Evolutionary conservation across 73 alveolate genomes (phyloP), one percentile per base, ranked within the genome.

Genomic region (Paramecium sexaurelia): DNA sequence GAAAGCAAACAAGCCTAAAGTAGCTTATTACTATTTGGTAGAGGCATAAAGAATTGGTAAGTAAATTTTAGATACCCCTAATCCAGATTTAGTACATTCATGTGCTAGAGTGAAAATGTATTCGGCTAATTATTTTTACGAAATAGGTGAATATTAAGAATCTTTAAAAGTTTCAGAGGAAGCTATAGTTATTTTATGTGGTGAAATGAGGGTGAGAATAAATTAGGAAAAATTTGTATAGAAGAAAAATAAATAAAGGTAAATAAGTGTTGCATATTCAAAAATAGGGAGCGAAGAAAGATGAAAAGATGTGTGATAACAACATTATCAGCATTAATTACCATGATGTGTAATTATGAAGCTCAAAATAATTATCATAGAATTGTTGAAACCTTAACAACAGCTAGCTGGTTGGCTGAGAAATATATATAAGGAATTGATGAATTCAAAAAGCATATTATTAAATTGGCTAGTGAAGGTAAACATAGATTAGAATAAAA

Each of bases 331-430:
- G 71, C 90, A 41, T 29, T 78, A 61, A 33, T 78, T 19, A 45
- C 20, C 11, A 78, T 78, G 90, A 78, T 45, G 73, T 78, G 68
- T 39, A 78, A 78, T 78, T 78, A 40, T 78, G 90, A 78, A 41
- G 68, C 68, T 1, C n/a, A 41, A 45, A 78, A 78, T 45, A 78
- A 78, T 78, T 78, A 41, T 45, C 90, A 78, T 45, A 78, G 71
- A 20, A 78, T 78, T 32, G 71, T 78, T 17, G 90, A 78, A 78
- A 78, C 90, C 6, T 61, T 78, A 24, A 78, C 43, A 4, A 78
- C 90, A 13, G 90, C 75, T 1, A 78, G 90, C 24, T 78, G 90
- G 90, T 22, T 78, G 33, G 90, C 61, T 17, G 90, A 78, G 1
- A 78, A 78, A 78, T 78, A 78, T 26, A 78, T 78, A 10, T 26